phyloP scores from a whole-genome alignment of 163 green algal genomes.

The Prototheca cutis region DNA sequence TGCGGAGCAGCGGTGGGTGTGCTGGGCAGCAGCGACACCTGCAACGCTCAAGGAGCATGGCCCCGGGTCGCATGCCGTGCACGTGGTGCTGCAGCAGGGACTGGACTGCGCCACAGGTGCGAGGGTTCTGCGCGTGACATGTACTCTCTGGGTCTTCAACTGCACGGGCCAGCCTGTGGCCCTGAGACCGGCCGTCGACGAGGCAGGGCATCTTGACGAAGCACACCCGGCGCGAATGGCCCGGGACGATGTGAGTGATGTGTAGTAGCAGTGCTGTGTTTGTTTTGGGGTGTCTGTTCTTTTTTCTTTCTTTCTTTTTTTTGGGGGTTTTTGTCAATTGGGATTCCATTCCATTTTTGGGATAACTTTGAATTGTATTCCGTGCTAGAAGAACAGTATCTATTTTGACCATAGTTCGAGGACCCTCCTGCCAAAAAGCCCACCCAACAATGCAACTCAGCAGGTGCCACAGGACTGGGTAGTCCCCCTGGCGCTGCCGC shows the following conservation, averaged over 20 bases:
- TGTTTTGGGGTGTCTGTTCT: no score
- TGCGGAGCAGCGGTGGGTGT: neutral
- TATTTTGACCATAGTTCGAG: no score
- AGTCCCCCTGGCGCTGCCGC: constrained; percentile 8
- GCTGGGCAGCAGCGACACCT: neutral
- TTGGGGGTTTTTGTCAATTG: no score
- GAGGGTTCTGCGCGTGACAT: constrained; percentile 37
- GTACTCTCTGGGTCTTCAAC: constrained; percentile 76
- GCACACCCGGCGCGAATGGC: neutral
- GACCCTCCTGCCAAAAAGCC: no score
- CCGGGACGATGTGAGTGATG: constrained; percentile 1
- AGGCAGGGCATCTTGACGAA: neutral
- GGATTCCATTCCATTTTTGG: no score
- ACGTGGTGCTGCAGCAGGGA: constrained; percentile 11
- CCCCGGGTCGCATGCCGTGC: constrained; percentile 4
- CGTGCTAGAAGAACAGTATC: no score
- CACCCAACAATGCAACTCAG: no score
- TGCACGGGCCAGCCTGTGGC: constrained; percentile 56
- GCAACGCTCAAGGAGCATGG: constrained; percentile 6
- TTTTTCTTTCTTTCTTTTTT: no score
- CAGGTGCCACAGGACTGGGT: constrained; percentile 25
- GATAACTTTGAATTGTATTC: no score
- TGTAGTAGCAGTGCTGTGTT: no score
- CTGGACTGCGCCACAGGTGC: neutral
- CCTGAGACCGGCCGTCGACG: constrained; percentile 23